Evolutionary conservation across 345 rosid genomes (phyloP), one percentile per base, ranked within the genome.

Genomic region (Abelmoschus esculentus): DNA sequence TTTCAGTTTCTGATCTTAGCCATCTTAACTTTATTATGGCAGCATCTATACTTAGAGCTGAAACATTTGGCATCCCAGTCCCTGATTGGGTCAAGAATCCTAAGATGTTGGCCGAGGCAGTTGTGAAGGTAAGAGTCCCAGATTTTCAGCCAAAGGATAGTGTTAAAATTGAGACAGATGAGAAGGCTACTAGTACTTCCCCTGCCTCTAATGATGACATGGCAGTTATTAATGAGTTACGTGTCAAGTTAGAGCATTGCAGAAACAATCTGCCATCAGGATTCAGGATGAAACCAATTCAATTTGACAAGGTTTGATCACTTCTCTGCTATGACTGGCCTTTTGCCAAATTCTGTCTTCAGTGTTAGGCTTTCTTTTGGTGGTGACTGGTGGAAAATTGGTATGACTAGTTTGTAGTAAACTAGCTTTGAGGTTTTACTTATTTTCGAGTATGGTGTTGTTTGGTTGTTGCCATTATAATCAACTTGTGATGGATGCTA

Each of bases 271-370:
- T 63, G 32, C 67, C 67, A 11, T 6, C 31, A 19, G 67, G 67
- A 11, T 63, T 63, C 31, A 19, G 50, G 67, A 63, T 63, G 67
- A 63, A 63, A 19, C 52, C 67, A 40, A 63, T 63, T 63, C 67
- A 63, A 40, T 63, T 63, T 63, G 67, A 63, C 19, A 63, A 63
- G 67, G 67, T 61, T 61, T 63, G 67, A 28, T 19, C 3, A 10
- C 15, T 38, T 62, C 31, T 18, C 17, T 18, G 22, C n/a, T 19
- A 8, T 40, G 67, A n/a, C n/a, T n/a, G n/a, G n/a, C n/a, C 4
- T 4, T 26, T 57, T 14, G 34, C 61, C 36, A 22, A 56, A 56
- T 1, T 56, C 10, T 11, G 61, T 57, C 61, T 57, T 14, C 14
- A 46, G 13, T 46, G 50, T 56, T 56, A 4, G 5, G 32, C n/a